Evolutionary conservation across 805 yeast genomes (phyloP).

Genomic region (Scheffersomyces spartinae): DNA sequence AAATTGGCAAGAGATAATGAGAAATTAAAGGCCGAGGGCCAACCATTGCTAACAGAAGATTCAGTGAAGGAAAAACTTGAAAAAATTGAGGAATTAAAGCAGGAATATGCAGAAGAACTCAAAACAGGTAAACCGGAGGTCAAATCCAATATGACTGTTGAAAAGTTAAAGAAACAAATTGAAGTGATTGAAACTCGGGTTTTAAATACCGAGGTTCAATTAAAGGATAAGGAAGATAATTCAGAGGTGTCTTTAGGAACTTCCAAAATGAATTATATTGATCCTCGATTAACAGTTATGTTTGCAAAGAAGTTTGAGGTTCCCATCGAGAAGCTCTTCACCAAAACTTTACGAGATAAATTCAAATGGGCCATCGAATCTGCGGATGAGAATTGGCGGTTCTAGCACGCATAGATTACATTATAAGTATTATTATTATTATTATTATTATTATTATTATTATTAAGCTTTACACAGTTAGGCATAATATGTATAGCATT

Average conservation of each 20-base stretch:
- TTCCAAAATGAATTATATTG: constrained; percentile 89
- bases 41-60: constrained; percentile 39
- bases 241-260: constrained; percentile 90
- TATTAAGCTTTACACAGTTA: too few relatives aligned
- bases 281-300: constrained; percentile 83
- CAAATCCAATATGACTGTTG: constrained; percentile 41
- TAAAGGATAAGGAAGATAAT: constrained; percentile 89
- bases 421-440: too few relatives aligned
- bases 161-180: constrained; percentile 60
- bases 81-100: constrained; percentile 39
- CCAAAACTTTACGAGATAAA: constrained; percentile 85
- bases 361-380: constrained; percentile 94
- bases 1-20: constrained; percentile 72
- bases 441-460: too few relatives aligned
- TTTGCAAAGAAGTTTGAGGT: constrained; percentile 78
- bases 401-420: too few relatives aligned
- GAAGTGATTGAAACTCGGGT: constrained; percentile 66
- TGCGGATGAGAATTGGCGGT: constrained; percentile 80
- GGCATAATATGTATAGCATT: too few relatives aligned
- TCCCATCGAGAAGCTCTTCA: constrained; percentile 85
- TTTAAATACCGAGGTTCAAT: constrained; percentile 53
- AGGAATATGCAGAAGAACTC: constrained; percentile 45
- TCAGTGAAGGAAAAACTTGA: constrained; percentile 49
- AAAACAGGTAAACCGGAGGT: constrained; percentile 48
- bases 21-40: constrained; percentile 47